Evolutionary conservation across 2,329 filamentous ascomycete species (phyloP).

Genomic region (Fusarium globosum): DNA sequence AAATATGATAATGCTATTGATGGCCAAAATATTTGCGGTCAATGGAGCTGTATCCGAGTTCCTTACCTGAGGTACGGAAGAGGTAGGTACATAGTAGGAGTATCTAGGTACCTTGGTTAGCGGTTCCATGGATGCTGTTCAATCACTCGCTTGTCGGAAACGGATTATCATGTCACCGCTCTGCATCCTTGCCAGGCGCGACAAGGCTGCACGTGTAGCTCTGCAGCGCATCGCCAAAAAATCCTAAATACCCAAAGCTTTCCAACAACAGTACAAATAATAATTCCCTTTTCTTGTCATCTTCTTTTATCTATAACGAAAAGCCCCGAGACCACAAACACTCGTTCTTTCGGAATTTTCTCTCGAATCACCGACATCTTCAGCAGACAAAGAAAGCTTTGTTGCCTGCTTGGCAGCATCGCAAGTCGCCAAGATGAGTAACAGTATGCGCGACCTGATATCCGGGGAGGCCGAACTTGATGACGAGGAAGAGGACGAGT

Average conservation of each 20-base stretch:
- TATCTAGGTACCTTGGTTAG: not conserved
- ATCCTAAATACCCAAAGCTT: constrained; percentile 34
- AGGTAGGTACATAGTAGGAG: too few species aligned
- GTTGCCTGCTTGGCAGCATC: constrained; percentile 44
- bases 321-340: not conserved
- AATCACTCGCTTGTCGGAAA: constrained; percentile 5
- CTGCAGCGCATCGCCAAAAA: constrained; percentile 43
- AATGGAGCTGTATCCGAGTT: not conserved
- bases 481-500: constrained; percentile 86
- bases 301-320: not conserved
- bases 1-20: not conserved
- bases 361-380: constrained; percentile 17
- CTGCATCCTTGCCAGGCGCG: constrained; percentile 38
- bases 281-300: constrained; percentile 21
- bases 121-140: not conserved
- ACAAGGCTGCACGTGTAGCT: constrained; percentile 46
- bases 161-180: constrained; percentile 35
- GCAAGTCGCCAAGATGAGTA: constrained; percentile 64
- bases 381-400: constrained; percentile 35
- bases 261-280: constrained; percentile 17
- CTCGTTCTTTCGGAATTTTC: not conserved
- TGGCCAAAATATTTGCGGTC: not conserved
- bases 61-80: not conserved
- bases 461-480: constrained; percentile 88
- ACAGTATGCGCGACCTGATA: constrained; percentile 78